These are phyloP conservation scores for Zychaea mexicana DNA, from an alignment of 371 early-diverging fungal species.

Conservation along the genomic window DNA sequence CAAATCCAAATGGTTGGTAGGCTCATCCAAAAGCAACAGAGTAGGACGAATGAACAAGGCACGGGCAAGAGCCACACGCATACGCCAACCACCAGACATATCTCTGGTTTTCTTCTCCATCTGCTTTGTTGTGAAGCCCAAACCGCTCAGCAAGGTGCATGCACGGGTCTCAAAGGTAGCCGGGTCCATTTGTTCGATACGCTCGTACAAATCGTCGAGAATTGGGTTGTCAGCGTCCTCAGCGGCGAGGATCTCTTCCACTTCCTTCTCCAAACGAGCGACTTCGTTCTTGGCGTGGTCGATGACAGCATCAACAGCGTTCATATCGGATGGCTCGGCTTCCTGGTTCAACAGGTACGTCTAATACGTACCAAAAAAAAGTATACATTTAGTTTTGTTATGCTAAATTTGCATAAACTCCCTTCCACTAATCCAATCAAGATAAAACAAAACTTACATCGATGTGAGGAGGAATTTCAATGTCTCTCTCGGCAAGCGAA, in stretches of 20 bases:
- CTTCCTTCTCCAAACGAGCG: conserved; percentile 85
- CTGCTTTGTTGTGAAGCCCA: conserved; percentile 90
- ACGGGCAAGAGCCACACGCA: conserved; percentile 97
- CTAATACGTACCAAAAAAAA: conserved; percentile 25
- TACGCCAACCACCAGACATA: conserved; percentile 99
- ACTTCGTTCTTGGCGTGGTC: conserved; percentile 88
- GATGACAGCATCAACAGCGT: conserved; percentile 92
- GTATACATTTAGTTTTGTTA: too few species aligned
- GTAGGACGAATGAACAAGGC: conserved; percentile 97
- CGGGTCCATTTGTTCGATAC: conserved; percentile 91
- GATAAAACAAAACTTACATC: conserved; percentile 63
- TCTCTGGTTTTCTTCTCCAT: conserved; percentile 91
- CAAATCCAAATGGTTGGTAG: conserved; percentile 97
- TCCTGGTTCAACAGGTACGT: conserved; percentile 95
- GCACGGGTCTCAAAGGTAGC: conserved; percentile 95
- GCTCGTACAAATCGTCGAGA: conserved; percentile 93
- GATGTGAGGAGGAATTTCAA: conserved; percentile 95
- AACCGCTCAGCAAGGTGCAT: conserved; percentile 87
- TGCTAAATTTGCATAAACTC: too few species aligned
- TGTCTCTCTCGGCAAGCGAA: conserved; percentile 92
- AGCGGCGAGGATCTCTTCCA: conserved; percentile 86
- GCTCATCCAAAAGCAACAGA: conserved; percentile 96
- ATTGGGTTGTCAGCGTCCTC: conserved; percentile 86
- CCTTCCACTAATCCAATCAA: neutral
- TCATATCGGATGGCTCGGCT: conserved; percentile 90